Conservation (phyloP, 306 rosid genomes). For the Cucumis hystrix region DNA sequence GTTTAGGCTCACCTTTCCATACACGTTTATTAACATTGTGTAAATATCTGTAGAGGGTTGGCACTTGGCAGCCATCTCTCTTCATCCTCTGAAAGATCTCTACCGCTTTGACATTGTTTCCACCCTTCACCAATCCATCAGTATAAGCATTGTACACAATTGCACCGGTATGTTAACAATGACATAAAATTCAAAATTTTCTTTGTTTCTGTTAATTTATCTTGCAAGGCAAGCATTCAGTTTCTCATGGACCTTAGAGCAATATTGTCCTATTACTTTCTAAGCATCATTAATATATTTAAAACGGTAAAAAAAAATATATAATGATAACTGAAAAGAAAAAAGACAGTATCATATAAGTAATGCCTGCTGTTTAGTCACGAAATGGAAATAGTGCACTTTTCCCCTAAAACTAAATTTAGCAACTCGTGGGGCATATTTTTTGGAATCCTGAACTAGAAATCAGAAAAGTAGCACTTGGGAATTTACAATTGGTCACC, state of each 20-base stretch:
- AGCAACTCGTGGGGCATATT: not conserved
- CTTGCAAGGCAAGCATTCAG: not conserved
- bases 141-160: slow-evolving; percentile 70
- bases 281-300: not conserved
- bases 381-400: not conserved
- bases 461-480: not conserved
- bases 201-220: not conserved
- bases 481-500: too few relatives aligned
- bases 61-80: slow-evolving; percentile 53
- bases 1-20: slow-evolving; percentile 57
- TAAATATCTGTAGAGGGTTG: slow-evolving; percentile 58
- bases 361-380: not conserved
- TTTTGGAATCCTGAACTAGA: not conserved
- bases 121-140: slow-evolving; percentile 67
- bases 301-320: not conserved
- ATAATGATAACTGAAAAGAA: not conserved
- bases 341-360: not conserved
- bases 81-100: slow-evolving; percentile 80
- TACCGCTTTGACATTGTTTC: slow-evolving; percentile 53
- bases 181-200: not conserved
- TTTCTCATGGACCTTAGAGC: not conserved
- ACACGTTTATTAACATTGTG: slow-evolving; percentile 64
- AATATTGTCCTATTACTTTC: not conserved
- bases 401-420: not conserved
- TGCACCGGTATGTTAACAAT: slow-evolving; percentile 34